These are phyloP conservation scores for Skeletonema costatum DNA, from an alignment of 108 stramenopile species.

Conservation along the genomic window DNA sequence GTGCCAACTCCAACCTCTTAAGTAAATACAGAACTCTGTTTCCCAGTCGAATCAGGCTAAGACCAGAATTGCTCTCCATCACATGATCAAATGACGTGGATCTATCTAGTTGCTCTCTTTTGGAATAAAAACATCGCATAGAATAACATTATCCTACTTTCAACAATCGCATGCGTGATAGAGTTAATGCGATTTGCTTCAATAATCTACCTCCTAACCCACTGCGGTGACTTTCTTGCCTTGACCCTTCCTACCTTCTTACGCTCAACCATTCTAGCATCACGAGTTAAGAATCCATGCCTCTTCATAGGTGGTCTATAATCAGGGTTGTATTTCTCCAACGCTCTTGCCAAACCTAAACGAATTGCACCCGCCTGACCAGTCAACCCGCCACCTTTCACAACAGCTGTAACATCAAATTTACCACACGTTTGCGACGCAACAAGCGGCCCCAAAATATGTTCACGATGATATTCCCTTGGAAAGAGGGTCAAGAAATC, in stretches of 20 bases:
- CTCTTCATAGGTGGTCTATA: conserved; percentile 92
- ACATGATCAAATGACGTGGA: no score
- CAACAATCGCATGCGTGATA: not conserved
- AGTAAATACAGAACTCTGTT: no score
- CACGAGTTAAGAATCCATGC: conserved; percentile 90
- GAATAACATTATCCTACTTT: no score
- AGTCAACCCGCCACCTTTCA: conserved; percentile 85
- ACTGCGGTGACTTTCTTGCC: conserved; percentile 96
- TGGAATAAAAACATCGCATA: no score
- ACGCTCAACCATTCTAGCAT: conserved; percentile 95
- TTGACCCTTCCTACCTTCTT: conserved; percentile 97
- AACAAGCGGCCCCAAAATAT: conserved; percentile 82
- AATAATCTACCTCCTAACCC: conserved; percentile 92
- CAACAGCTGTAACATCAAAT: conserved; percentile 84
- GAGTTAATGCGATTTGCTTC: no score
- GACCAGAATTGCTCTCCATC: no score
- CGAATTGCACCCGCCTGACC: conserved; percentile 96
- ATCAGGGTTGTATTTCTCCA: conserved; percentile 93
- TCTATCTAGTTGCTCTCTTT: no score
- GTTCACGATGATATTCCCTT: conserved; percentile 70
- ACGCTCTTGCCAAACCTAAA: conserved; percentile 90
- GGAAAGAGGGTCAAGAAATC: conserved; percentile 90
- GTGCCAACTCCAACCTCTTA: no score
- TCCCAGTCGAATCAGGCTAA: no score
- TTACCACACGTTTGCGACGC: conserved; percentile 86